These are phyloP conservation scores for Auriscalpium microsporum DNA, from an alignment of 768 basidiomycete genomes.

Conservation along the genomic window DNA sequence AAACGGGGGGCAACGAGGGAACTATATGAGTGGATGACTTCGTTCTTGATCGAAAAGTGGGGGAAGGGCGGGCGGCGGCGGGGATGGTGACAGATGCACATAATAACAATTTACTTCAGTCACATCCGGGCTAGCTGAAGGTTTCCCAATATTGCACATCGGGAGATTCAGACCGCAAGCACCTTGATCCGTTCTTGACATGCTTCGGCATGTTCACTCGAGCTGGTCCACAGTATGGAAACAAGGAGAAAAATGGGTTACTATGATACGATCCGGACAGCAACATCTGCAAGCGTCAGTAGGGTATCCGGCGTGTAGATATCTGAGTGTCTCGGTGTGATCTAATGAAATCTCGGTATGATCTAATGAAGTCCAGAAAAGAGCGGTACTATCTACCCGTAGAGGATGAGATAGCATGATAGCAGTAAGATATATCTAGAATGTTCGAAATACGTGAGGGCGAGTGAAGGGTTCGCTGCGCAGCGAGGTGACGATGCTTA, in stretches of 20 bases:
- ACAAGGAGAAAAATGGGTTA: no score
- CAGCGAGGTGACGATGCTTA: background rate
- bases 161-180: no score
- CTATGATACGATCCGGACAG: no score
- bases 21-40: constrained; percentile 79
- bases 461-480: background rate
- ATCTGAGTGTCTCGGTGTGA: no score
- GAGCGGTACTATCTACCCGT: background rate
- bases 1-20: constrained; percentile 75
- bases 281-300: no score
- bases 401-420: background rate
- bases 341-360: background rate
- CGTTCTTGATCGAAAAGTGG: constrained; percentile 88
- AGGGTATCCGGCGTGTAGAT: no score
- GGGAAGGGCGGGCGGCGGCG: constrained; percentile 67
- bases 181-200: no score
- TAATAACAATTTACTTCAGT: no score
- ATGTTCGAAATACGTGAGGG: background rate
- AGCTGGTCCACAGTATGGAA: no score
- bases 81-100: constrained; percentile 36
- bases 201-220: no score
- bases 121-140: no score
- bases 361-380: background rate
- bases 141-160: no score
- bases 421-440: background rate